Evolutionary conservation across 768 basidiomycete species (phyloP), one percentile per base, ranked within the genome.

Genomic region (Leccinum broughii): DNA sequence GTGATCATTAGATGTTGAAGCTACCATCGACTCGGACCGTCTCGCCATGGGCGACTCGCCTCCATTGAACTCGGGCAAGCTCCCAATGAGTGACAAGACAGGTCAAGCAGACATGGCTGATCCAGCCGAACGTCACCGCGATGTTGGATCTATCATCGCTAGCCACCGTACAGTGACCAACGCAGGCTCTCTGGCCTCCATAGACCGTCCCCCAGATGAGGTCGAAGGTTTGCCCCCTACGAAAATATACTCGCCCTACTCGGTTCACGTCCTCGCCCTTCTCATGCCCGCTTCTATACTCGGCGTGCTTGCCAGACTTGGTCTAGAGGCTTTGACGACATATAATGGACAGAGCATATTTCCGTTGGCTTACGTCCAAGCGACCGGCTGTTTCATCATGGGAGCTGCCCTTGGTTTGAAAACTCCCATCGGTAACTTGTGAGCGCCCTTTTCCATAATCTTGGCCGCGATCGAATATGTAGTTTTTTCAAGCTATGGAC

Each of bases 341-440:
- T 98, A 93, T 66, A 80, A 87, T 39, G 92, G 90, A 1, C 73
- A 81, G 49, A 82, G 85, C 64, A 85, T 98, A 6, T 98, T 95
- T 69, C 80, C 90, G 2, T 77, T 98, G 24, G 85, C 88, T 4
- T 98, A 95, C 78, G 81, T 85, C 0, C 96, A 99, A 72, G 90
- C 86, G 0, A 76, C 88, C 1, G 97, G 97, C 17, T 98, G 95
- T 75, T 78, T 94, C 56, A 77, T 96, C 30, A 98, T 99, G 95
- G 97, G 97, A 3, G 75, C 92, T 55, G 82, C 81, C 8, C 68
- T 93, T 20, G 84, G 81, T 17, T 70, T 90, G 68, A 94, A 89
- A 72, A 84, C 85, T 54, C 83, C 87, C 8, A 78, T 99, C 13
- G 85, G 85, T 51, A 76, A 79, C 67, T 87, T 90, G 94, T 97